Evolutionary conservation across 2,329 filamentous ascomycete species (phyloP), one percentile per base, ranked within the genome.

Genomic region (Exophiala dermatitidis): DNA sequence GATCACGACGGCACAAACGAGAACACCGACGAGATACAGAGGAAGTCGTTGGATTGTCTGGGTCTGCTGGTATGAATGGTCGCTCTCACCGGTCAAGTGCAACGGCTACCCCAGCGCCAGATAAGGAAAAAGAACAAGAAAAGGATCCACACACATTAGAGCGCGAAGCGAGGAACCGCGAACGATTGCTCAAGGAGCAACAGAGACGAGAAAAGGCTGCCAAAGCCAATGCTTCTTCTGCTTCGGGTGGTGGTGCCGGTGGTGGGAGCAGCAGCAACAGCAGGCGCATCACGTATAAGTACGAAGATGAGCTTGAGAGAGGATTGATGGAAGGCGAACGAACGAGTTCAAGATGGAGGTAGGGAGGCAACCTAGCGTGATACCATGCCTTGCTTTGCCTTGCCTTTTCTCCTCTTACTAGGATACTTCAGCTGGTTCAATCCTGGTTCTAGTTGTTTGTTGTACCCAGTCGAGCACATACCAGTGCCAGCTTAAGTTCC

Each of bases 121-220:
- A 3, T 3, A 12, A 26, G 12, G 12, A 4, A 41, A 12, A n/a
- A 8, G 46, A 45, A 12, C 38, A 48, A n/a, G 60, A 62, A 31
- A 62, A 59, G 34, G 81, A 90, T 78, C 62, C 81, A 74, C 65
- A 88, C 65, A 88, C 86, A 38, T 77, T 85, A 48, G 87, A 91
- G 67, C 89, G 88, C 61, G 84, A 85, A 56, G 76, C 80, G 49
- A 74, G 89, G 60, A 73, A 75, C 43, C 68, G 71, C 9, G 86
- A 91, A 68, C 74, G 79, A 5, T 71, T 80, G 51, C 66, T 88
- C 40, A 82, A 80, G 58, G 84, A 86, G 64, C 76, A 78, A 60
- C 88, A 93, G 51, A 78, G 76, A 7, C 74, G 73, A 3, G 85
- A 90, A 67, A 59, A 82, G 3, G 74, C 74, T 5, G 64, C 68